Base-by-base conservation (phyloP, 1,284 basidiomycete species). In the Marasmius oreades region DNA sequence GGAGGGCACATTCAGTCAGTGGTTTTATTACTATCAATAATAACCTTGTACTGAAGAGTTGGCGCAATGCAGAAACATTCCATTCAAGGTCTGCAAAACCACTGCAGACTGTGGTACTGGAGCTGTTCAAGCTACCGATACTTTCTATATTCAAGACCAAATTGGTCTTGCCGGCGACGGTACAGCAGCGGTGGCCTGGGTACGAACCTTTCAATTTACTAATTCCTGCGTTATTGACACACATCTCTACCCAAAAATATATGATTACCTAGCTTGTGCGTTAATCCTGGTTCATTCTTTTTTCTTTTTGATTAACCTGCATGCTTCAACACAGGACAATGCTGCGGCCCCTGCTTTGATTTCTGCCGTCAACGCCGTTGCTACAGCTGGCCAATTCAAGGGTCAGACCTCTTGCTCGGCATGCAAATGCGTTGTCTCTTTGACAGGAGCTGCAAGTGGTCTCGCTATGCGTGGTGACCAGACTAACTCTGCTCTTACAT, bases 31-130 rank as follows among this genome's bases (percentile, higher is more conserved):
- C 34, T 20, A 5, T 31, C 20, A 16, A 20, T 14, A 18, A 28
- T 39, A 11, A 24, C 12, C 10, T 31, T 48, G 16, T 48, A 8
- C 23, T 16, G 46, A 16, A 39, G 14, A 16, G 4, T 20, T 14
- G 18, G 4, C 16, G 2, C 14, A 31, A 6, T 31, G n/a, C 24
- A 53, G 52, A 16, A 34, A 53, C 26, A 44, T 53, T 28, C 42
- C 42, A 3, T 53, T 44, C 52, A 53, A 45, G 43, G n/a, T 53
- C 18, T 53, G 52, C 52, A 53, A 53, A 28, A 43, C 52, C 10
- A 33, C 52, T 18, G 45, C 52, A 3, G 52, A 44, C 26, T 53
- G 52, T 22, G 52, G 52, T n/a, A 45, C 43, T 28, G 52, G 52
- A 5, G 10, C 42, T 16, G 42, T 53, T 2, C 12, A n/a, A 18